A percentile compares a stretch with the other conserved stretches of the same genome.
Conservation (phyloP, 2,329 filamentous ascomycete species). For the Fusarium sp. region DNA sequence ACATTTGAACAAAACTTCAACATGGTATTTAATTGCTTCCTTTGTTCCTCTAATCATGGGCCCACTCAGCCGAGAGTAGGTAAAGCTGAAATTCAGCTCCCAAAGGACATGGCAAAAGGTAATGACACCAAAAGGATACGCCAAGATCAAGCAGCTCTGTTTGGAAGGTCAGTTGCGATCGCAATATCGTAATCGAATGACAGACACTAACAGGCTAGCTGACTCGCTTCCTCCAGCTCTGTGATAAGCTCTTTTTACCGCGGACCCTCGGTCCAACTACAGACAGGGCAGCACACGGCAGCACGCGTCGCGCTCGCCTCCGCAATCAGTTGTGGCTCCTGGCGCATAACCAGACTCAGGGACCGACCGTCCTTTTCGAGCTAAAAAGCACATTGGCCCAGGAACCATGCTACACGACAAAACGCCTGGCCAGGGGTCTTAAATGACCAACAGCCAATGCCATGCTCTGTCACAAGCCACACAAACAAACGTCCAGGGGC, state of each 20-base stretch:
- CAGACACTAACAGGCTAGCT: constrained; percentile 2
- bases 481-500: constrained; percentile 23
- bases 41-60: background rate
- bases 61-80: background rate
- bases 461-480: constrained; percentile 27
- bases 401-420: constrained; percentile 33
- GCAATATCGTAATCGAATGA: constrained; percentile 21
- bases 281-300: background rate
- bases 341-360: constrained; percentile 4
- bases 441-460: constrained; percentile 24
- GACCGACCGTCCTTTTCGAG: constrained; percentile 9
- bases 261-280: constrained; percentile 23
- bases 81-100: background rate
- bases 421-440: constrained; percentile 22
- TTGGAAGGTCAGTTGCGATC: constrained; percentile 22
- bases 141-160: constrained; percentile 25
- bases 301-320: constrained; percentile 20
- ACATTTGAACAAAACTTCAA: background rate
- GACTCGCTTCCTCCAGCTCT: constrained; percentile 18
- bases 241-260: constrained; percentile 1
- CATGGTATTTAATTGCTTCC: background rate
- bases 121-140: constrained; percentile 24
- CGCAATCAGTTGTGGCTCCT: constrained; percentile 39
- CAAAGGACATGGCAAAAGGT: background rate
- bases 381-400: constrained; percentile 41